Evolutionary conservation across 768 basidiomycete genomes (phyloP).

Genomic region (Rubroboletus satanas): DNA sequence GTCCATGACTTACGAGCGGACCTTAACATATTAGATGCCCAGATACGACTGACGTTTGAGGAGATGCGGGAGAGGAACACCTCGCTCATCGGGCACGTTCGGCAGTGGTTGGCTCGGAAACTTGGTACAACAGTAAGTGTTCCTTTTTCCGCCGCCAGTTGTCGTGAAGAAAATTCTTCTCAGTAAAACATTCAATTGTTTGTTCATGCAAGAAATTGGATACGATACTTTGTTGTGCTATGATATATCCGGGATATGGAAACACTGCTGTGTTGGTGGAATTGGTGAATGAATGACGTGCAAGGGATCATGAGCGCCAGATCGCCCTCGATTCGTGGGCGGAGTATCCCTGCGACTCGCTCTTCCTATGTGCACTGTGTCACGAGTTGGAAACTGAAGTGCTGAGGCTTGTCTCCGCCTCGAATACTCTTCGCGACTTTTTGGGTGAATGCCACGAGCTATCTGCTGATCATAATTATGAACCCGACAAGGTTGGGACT

Average conservation of each 20-base stretch:
- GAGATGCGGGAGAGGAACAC: constrained; percentile 1
- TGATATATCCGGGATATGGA: background rate
- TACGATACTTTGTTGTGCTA: background rate
- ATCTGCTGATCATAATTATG: background rate
- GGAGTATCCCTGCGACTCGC: too few species aligned
- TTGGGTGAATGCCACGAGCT: background rate
- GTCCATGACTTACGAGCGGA: background rate
- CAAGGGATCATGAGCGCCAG: too few species aligned
- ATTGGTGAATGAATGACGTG: background rate
- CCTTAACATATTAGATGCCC: background rate
- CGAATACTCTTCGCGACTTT: too few species aligned
- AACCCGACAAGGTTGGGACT: too few species aligned
- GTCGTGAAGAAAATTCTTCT: background rate
- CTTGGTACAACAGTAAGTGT: background rate
- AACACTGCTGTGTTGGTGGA: background rate
- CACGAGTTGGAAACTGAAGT: too few species aligned
- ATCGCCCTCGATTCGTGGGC: background rate
- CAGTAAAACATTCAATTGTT: background rate
- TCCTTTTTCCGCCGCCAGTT: background rate
- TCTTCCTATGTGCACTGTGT: too few species aligned
- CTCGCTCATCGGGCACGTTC: background rate
- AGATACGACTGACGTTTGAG: background rate
- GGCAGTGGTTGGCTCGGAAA: constrained; percentile 3
- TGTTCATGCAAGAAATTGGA: background rate
- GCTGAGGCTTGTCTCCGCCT: too few species aligned